Evolutionary conservation across 192 early-diverging fungal species (phyloP).

Genomic region (Backusella parvicylindrica): DNA sequence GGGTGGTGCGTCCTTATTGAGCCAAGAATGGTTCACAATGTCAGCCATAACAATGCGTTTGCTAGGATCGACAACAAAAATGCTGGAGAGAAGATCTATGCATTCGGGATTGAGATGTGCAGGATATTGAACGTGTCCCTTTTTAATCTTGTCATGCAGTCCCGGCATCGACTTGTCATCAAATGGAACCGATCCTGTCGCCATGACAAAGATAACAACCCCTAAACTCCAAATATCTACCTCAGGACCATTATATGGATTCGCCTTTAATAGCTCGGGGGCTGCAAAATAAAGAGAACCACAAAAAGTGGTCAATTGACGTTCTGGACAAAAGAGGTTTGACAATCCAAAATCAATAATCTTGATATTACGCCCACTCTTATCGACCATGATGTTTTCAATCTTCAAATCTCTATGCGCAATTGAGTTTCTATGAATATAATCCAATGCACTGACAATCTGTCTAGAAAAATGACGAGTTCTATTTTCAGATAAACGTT

Average conservation of each 20-base stretch:
- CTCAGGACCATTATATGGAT: constrained; percentile 80
- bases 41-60: constrained; percentile 67
- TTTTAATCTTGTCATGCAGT: constrained; percentile 82
- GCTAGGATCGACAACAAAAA: constrained; percentile 71
- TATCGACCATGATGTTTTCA: constrained; percentile 77
- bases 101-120: constrained; percentile 55
- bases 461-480: constrained; percentile 74
- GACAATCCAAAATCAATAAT: constrained; percentile 91
- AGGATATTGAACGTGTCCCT: constrained; percentile 75
- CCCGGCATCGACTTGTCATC: constrained; percentile 84
- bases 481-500: constrained; percentile 74
- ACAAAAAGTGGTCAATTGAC: constrained; percentile 56
- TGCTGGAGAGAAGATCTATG: constrained; percentile 60
- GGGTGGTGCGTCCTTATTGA: constrained; percentile 60
- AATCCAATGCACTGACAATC: constrained; percentile 66
- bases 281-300: constrained; percentile 80
- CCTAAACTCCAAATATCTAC: constrained; percentile 89
- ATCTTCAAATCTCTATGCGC: constrained; percentile 80
- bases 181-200: constrained; percentile 82
- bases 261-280: constrained; percentile 80
- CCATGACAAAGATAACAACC: constrained; percentile 81
- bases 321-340: constrained; percentile 58
- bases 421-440: constrained; percentile 56
- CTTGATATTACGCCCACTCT: constrained; percentile 61
- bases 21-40: constrained; percentile 73